Base-by-base conservation (phyloP, 164 flowering plant genomes). In the Chloranthus sessilifolius region DNA sequence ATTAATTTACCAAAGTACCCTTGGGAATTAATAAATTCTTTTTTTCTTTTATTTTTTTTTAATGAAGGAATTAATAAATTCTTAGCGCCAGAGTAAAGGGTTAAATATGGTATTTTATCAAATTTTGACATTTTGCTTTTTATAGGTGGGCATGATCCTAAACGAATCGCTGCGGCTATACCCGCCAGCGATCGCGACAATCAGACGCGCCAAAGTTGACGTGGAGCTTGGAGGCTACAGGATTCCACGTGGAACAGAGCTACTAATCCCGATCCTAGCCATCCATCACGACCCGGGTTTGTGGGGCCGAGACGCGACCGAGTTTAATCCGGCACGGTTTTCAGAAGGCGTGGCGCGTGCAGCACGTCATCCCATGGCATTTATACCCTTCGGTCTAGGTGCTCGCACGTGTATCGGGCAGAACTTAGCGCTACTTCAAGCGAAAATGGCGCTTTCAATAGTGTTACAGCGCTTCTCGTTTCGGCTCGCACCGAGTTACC, bases 361-460 rank as follows among this genome's bases (percentile, higher is more conserved):
- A 0, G 83, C 95, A 2, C 79, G 74, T 42, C 91, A 86, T 55
- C 92, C 89, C 1, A 63, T 79, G 77, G 85, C 89, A 1, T 88
- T 81, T 67, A 78, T 92, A n/a, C 99, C 99, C 0, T 92, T 92
- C 41, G 96, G 96, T 1, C 72, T 84, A 1, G 99, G 99, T 2
- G 80, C 75, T 4, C 83, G 99, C 2, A 81, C 74, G 0, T 92
- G 99, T 62, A 76, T 92, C 7, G 99, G 99, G 0, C 96, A 86
- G 52, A 88, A 84, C 40, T 69, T 92, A 3, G 99, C 99, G 7
- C 63, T 81, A 2, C 36, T 92, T 43, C 88, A 88, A 33, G 83
- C 95, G 0, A 92, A 88, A 42, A 45, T 92, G 2, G 73, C 80
- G 1, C 66, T 92, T 1, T 74, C 95, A 1, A 65, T 80, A 33